Evolutionary conservation across 495 filamentous ascomycete species (phyloP).

Genomic region (Ascodesmis nigricans): DNA sequence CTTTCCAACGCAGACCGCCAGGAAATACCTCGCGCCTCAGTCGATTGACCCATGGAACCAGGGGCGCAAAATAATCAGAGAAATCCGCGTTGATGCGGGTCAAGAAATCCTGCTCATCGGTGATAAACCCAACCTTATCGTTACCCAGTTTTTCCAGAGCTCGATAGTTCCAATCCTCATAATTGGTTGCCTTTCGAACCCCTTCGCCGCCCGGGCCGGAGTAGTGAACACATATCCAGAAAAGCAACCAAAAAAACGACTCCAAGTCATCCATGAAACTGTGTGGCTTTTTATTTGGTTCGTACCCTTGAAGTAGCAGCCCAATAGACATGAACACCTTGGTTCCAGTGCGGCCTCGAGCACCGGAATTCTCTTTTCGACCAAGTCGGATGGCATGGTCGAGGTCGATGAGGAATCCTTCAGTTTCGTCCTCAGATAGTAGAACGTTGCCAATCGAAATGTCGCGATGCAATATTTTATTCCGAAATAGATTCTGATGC

Average conservation of each 20-base stretch:
- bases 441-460: conserved; percentile 2
- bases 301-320: neutral
- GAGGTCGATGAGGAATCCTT: conserved; percentile 2
- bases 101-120: neutral
- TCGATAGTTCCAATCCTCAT: neutral
- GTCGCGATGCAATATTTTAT: conserved; percentile 17
- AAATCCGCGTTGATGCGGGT: neutral
- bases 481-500: neutral
- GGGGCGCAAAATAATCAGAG: neutral
- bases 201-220: no score
- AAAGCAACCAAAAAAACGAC: conserved; percentile 35
- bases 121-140: neutral
- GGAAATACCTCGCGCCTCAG: neutral
- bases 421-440: neutral
- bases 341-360: neutral
- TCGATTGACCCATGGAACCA: neutral
- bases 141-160: neutral
- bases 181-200: no score
- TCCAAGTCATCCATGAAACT: conserved; percentile 30
- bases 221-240: conserved; percentile 14
- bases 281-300: conserved; percentile 19
- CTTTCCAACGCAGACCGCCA: neutral
- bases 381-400: neutral
- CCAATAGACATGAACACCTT: neutral
- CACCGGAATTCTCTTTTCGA: neutral